These are phyloP conservation scores for Populus alba DNA, from an alignment of 345 rosid species.

Conservation along the genomic window DNA sequence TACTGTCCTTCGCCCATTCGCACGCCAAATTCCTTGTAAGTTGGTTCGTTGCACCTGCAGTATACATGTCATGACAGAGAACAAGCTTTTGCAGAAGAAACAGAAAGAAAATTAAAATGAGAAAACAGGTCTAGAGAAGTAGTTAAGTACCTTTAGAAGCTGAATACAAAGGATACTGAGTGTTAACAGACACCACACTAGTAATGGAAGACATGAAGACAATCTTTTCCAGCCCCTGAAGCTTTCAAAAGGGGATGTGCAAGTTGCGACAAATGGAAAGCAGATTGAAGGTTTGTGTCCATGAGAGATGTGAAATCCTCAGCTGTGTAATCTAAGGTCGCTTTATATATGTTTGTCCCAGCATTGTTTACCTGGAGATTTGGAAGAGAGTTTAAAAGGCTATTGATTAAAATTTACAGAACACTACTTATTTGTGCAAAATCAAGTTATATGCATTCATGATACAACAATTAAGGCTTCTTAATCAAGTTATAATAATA, in stretches of 20 bases:
- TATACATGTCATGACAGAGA: background rate
- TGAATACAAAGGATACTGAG: background rate
- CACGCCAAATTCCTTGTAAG: background rate
- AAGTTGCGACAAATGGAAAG: background rate
- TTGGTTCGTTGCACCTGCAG: slow-evolving; percentile 4
- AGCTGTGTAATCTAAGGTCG: background rate
- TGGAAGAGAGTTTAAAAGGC: background rate
- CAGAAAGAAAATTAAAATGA: background rate
- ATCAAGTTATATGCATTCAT: background rate
- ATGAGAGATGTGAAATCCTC: background rate
- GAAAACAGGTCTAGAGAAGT: background rate
- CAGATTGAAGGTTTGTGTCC: background rate
- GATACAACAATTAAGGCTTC: background rate
- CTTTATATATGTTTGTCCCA: background rate
- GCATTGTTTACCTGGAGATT: background rate
- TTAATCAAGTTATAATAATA: no score
- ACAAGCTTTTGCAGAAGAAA: background rate
- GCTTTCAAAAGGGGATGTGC: slow-evolving; percentile 1
- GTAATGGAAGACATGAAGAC: background rate
- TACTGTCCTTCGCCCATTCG: slow-evolving; percentile 1
- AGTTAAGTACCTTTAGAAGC: background rate
- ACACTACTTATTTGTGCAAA: background rate
- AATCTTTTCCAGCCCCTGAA: background rate
- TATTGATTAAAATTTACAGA: background rate
- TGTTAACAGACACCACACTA: background rate